These are phyloP conservation scores for Candida sp. DNA, from an alignment of 1,139 yeast species.

Conservation along the genomic window DNA sequence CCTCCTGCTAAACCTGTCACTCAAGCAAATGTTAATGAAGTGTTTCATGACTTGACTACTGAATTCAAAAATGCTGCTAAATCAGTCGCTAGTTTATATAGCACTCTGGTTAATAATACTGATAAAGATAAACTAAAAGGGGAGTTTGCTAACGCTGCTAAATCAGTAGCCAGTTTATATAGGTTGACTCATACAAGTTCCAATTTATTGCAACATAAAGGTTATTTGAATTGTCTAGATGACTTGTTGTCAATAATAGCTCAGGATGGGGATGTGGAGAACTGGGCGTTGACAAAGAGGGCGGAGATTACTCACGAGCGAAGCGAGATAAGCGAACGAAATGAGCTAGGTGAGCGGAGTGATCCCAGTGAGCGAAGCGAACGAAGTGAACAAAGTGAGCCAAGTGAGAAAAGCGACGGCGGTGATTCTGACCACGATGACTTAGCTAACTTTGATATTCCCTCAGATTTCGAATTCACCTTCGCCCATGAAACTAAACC, in stretches of 20 bases:
- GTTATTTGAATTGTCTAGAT: slow-evolving; percentile 55
- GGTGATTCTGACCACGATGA: background rate
- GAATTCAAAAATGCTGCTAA: slow-evolving; percentile 47
- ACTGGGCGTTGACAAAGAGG: slow-evolving; percentile 49
- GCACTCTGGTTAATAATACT: slow-evolving; percentile 17
- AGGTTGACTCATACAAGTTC: slow-evolving; percentile 48
- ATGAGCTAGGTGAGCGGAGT: background rate
- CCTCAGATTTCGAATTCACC: slow-evolving; percentile 32
- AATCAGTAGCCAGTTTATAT: slow-evolving; percentile 61
- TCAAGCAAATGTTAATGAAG: slow-evolving; percentile 31
- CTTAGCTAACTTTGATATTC: background rate
- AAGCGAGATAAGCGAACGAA: slow-evolving; percentile 4
- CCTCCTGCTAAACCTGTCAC: slow-evolving; percentile 47
- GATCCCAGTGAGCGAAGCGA: background rate
- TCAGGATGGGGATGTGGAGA: slow-evolving; percentile 47
- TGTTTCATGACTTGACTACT: slow-evolving; percentile 27
- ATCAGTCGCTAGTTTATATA: slow-evolving; percentile 41
- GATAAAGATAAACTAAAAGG: slow-evolving; percentile 18
- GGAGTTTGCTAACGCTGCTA: slow-evolving; percentile 63
- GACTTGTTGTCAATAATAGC: slow-evolving; percentile 49
- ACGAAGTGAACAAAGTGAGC: slow-evolving; percentile 3
- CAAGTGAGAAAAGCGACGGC: slow-evolving; percentile 4
- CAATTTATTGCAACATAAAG: slow-evolving; percentile 42
- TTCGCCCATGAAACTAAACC: slow-evolving; percentile 27
- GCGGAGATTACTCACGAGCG: slow-evolving; percentile 37